These are phyloP conservation scores for Suhomyces sp. DNA, from an alignment of 805 yeast species.

Conservation along the genomic window DNA sequence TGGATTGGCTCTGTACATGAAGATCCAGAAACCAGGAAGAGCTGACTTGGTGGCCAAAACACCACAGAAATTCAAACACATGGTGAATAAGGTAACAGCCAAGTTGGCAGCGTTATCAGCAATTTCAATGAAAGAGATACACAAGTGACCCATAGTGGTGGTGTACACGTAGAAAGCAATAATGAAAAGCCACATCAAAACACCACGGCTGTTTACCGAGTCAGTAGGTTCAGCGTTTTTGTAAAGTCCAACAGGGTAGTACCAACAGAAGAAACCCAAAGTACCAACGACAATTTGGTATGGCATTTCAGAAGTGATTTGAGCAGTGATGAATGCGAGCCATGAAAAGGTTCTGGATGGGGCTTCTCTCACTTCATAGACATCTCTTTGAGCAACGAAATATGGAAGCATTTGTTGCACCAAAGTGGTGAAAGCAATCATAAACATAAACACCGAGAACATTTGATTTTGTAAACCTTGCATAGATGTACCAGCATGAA, in stretches of 20 bases:
- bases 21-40: constrained; percentile 83
- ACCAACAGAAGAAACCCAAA: constrained; percentile 54
- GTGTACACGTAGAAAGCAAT: constrained; percentile 49
- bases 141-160: constrained; percentile 56
- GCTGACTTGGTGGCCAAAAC: constrained; percentile 56
- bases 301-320: constrained; percentile 64
- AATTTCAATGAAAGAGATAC: constrained; percentile 56
- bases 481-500: constrained; percentile 50
- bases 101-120: constrained; percentile 65
- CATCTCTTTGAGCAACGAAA: constrained; percentile 53
- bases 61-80: constrained; percentile 75
- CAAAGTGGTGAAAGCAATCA: constrained; percentile 53
- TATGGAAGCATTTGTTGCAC: constrained; percentile 61
- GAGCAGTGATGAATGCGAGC: constrained; percentile 59
- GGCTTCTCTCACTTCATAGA: constrained; percentile 71
- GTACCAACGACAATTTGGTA: constrained; percentile 63
- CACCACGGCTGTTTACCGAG: constrained; percentile 56
- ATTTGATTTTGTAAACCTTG: constrained; percentile 58
- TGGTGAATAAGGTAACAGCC: constrained; percentile 54
- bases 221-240: constrained; percentile 53
- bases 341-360: constrained; percentile 71
- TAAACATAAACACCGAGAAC: constrained; percentile 71
- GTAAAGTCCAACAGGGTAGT: constrained; percentile 23
- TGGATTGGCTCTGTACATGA: constrained; percentile 75
- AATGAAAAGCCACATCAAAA: constrained; percentile 47